phyloP scores from a whole-genome alignment of 805 yeast species.

The Alloascoidea africana region DNA sequence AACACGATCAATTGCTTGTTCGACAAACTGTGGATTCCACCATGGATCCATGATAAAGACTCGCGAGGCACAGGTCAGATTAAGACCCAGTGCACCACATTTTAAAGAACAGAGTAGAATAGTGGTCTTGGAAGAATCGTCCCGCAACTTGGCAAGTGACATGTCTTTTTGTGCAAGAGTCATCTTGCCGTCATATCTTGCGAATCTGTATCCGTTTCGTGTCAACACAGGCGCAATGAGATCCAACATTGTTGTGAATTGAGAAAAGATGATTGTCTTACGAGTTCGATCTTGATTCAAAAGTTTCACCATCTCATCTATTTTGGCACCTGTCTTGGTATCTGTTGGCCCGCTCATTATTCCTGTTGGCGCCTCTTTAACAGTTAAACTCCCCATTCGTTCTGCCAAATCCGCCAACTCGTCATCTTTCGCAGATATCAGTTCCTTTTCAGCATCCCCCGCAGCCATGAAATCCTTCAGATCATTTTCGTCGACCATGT shows the following conservation, averaged over 20 bases:
- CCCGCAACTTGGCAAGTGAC: slow-evolving; percentile 16
- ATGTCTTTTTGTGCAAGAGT: slow-evolving; percentile 15
- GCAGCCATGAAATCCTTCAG: slow-evolving; percentile 14
- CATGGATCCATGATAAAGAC: slow-evolving; percentile 29
- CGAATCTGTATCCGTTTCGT: slow-evolving; percentile 17
- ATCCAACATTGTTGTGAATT: slow-evolving; percentile 22
- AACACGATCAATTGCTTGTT: slow-evolving; percentile 36
- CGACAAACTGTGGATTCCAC: slow-evolving; percentile 37
- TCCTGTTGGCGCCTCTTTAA: not conserved
- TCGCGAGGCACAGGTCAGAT: slow-evolving; percentile 25
- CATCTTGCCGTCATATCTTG: slow-evolving; percentile 22
- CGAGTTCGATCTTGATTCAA: slow-evolving; percentile 18
- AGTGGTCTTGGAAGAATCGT: slow-evolving; percentile 12
- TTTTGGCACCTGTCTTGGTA: slow-evolving; percentile 19
- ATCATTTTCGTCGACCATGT: slow-evolving; percentile 12
- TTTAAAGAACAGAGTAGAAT: slow-evolving; percentile 27
- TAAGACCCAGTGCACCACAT: slow-evolving; percentile 30
- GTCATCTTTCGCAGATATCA: not conserved
- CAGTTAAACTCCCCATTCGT: not conserved
- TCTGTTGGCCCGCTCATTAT: slow-evolving; percentile 3
- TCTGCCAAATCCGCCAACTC: not conserved
- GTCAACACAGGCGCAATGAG: slow-evolving; percentile 16
- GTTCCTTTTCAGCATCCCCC: not conserved
- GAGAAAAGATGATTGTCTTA: slow-evolving; percentile 31
- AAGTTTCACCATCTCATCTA: slow-evolving; percentile 18